Conservation (phyloP, 2,329 filamentous ascomycete genomes). For the Aspergillus fructus region DNA sequence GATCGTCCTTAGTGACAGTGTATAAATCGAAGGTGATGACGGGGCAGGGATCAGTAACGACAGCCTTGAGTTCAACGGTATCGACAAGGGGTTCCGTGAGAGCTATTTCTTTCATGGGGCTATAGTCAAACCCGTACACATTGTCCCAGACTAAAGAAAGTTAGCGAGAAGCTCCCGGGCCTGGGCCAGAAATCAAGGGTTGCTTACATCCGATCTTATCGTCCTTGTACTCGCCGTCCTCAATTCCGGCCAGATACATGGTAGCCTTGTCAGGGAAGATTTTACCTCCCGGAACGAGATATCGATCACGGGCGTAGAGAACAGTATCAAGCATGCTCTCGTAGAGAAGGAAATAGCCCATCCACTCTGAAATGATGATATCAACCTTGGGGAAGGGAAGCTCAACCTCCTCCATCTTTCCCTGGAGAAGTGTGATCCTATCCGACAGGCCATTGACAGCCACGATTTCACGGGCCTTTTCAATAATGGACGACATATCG, state of each 20-base stretch:
- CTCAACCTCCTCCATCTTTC: constrained; percentile 99
- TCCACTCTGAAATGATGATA: constrained; percentile 99
- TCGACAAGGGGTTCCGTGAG: constrained; percentile 96
- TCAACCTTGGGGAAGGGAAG: constrained; percentile 94
- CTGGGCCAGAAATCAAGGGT: not conserved
- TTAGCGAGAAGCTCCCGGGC: constrained; percentile 21
- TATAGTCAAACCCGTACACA: constrained; percentile 97
- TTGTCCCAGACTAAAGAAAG: constrained; percentile 85
- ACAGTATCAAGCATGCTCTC: constrained; percentile 99
- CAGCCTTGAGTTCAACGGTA: constrained; percentile 94
- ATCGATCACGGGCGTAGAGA: constrained; percentile 90
- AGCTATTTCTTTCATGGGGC: constrained; percentile 87
- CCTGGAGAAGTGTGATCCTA: constrained; percentile 96
- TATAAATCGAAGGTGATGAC: constrained; percentile 91
- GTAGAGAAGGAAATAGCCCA: constrained; percentile 99
- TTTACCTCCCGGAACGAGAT: constrained; percentile 79
- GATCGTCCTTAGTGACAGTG: constrained; percentile 78
- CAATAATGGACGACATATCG: constrained; percentile 99
- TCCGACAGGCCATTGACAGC: constrained; percentile 84
- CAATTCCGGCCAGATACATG: constrained; percentile 94
- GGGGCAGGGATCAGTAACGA: constrained; percentile 84
- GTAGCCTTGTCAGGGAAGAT: constrained; percentile 99
- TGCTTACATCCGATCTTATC: constrained; percentile 97
- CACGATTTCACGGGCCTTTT: constrained; percentile 96
- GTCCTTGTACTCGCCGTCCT: constrained; percentile 99